Conservation (phyloP, 768 basidiomycete genomes). For the Phylloporus scabripes region DNA sequence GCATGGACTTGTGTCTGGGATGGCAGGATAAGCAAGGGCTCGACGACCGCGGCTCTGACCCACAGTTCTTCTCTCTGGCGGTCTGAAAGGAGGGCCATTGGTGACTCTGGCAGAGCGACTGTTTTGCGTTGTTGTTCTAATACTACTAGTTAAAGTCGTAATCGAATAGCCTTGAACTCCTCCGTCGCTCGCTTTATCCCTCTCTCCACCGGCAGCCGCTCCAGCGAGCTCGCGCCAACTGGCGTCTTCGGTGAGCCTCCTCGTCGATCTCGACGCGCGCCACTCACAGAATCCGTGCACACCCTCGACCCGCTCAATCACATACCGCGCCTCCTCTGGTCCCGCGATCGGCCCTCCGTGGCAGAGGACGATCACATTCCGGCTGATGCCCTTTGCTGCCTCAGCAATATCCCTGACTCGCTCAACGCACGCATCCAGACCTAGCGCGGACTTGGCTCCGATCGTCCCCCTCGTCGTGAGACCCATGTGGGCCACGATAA, state of each 20-base stretch:
- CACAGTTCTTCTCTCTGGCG: slow-evolving; percentile 45
- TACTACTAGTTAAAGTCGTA: not conserved
- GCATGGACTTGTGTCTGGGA: slow-evolving; percentile 70
- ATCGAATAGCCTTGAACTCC: not conserved
- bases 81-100: slow-evolving; percentile 42
- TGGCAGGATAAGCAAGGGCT: slow-evolving; percentile 12
- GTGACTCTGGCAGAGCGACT: slow-evolving; percentile 13
- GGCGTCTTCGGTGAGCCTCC: too few species aligned
- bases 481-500: not conserved
- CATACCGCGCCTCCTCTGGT: too few species aligned
- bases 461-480: slow-evolving; percentile 8
- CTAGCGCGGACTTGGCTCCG: slow-evolving; percentile 22
- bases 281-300: slow-evolving; percentile 11
- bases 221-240: not conserved
- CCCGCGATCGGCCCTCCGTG: not conserved
- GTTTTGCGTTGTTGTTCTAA: slow-evolving; percentile 30
- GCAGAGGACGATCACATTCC: not conserved
- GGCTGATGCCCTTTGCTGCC: slow-evolving; percentile 7
- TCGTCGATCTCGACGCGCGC: not conserved
- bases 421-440: too few species aligned
- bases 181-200: too few species aligned
- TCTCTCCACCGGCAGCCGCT: not conserved
- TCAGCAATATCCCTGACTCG: slow-evolving; percentile 15
- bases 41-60: slow-evolving; percentile 19
- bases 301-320: not conserved